Evolutionary conservation across 2,329 filamentous ascomycete species (phyloP).

Genomic region (Bisporella sp.): DNA sequence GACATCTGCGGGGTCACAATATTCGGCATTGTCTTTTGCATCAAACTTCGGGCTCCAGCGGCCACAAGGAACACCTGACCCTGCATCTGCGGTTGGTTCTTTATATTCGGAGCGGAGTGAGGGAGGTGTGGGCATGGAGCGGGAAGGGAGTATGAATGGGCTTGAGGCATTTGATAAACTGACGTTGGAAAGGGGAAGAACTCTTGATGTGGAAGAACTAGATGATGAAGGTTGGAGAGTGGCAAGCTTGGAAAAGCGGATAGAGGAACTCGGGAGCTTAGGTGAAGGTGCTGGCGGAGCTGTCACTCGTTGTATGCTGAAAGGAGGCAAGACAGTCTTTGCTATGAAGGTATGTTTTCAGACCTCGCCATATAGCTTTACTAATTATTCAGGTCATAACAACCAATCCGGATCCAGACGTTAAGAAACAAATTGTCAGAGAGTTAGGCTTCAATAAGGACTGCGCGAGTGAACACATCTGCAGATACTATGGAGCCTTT

Average conservation of each 20-base stretch:
- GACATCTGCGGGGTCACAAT: conserved; percentile 81
- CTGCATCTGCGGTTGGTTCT: conserved; percentile 80
- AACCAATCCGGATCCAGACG: conserved; percentile 93
- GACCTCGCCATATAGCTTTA: conserved; percentile 4
- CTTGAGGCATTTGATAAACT: conserved; percentile 74
- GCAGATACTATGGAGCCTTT: conserved; percentile 94
- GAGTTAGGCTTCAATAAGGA: conserved; percentile 98
- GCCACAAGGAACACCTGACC: conserved; percentile 69
- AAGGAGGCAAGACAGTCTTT: conserved; percentile 89
- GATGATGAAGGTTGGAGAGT: conserved; percentile 95
- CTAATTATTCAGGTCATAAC: conserved; percentile 70
- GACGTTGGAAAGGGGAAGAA: conserved; percentile 73
- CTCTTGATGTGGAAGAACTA: conserved; percentile 85
- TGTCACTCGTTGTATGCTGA: conserved; percentile 83
- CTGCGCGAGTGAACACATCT: conserved; percentile 93
- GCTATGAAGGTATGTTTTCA: conserved; percentile 73
- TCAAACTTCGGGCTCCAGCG: conserved; percentile 62
- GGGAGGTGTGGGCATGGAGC: conserved; percentile 69
- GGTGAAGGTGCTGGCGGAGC: conserved; percentile 95
- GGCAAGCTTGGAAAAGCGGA: conserved; percentile 80
- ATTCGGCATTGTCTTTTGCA: conserved; percentile 75
- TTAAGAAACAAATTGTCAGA: conserved; percentile 96
- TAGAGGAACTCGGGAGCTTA: conserved; percentile 80
- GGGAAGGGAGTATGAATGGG: conserved; percentile 73
- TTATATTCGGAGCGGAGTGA: conserved; percentile 77